A percentile compares a stretch with the other conserved stretches of the same genome.
These are phyloP conservation scores for Adenanthera pavonina DNA, from an alignment of 306 rosid genomes.

Conservation along the genomic window DNA sequence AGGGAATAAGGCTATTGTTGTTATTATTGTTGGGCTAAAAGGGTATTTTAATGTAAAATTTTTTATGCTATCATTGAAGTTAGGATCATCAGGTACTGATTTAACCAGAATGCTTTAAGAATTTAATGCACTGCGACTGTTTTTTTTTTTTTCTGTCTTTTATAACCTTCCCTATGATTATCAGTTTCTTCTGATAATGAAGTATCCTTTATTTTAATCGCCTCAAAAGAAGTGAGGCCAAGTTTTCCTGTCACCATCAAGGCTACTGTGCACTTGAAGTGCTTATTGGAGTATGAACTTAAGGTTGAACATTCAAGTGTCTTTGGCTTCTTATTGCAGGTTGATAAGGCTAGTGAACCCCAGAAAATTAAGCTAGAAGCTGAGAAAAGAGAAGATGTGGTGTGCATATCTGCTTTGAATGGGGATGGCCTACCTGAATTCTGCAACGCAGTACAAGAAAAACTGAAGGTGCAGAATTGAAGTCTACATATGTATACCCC, in stretches of 20 bases:
- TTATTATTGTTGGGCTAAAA: not conserved
- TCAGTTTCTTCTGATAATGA: not conserved
- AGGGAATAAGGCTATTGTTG: too few species aligned
- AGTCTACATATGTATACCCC: conserved; percentile 12
- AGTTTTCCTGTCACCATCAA: conserved; percentile 19
- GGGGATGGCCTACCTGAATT: conserved; percentile 79
- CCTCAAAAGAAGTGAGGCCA: not conserved
- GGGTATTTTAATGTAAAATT: not conserved
- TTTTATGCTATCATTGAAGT: not conserved
- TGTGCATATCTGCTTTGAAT: conserved; percentile 82
- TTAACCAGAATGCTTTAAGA: conserved; percentile 21
- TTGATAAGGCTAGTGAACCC: conserved; percentile 78
- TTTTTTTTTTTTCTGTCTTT: not conserved
- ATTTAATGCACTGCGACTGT: not conserved
- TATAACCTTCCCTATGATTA: not conserved
- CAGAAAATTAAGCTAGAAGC: conserved; percentile 70
- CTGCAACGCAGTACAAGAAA: conserved; percentile 80
- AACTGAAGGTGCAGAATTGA: conserved; percentile 68
- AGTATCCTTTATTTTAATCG: not conserved
- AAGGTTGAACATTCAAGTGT: conserved; percentile 21
- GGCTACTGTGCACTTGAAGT: conserved; percentile 16
- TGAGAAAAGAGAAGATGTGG: conserved; percentile 72
- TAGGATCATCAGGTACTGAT: not conserved
- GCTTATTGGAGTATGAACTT: conserved; percentile 16
- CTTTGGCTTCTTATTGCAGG: conserved; percentile 52